Conservation (phyloP, 2,329 filamentous ascomycete genomes). For the Phyllosticta citriasiana region DNA sequence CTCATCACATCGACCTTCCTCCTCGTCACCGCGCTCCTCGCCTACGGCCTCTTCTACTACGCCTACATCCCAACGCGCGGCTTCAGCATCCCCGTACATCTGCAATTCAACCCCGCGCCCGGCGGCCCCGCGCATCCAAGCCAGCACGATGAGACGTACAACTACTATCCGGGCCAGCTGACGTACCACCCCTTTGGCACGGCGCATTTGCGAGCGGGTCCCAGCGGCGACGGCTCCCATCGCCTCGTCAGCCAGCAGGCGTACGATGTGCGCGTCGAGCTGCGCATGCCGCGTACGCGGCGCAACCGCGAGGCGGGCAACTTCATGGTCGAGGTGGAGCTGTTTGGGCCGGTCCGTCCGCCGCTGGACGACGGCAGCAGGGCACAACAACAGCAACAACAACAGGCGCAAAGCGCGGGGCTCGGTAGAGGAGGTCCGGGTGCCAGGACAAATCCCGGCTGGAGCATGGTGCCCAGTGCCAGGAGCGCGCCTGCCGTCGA, state of each 20-base stretch:
- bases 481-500: not conserved
- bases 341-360: slow-evolving; percentile 37
- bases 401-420: not conserved
- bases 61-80: slow-evolving; percentile 58
- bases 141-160: slow-evolving; percentile 3
- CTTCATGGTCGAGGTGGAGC: slow-evolving; percentile 81
- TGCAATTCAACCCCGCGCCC: slow-evolving; percentile 48
- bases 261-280: slow-evolving; percentile 71
- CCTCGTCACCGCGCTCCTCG: slow-evolving; percentile 46
- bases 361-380: not conserved
- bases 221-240: slow-evolving; percentile 17
- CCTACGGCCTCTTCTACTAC: slow-evolving; percentile 59
- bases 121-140: slow-evolving; percentile 9
- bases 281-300: slow-evolving; percentile 69
- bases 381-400: not conserved
- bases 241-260: slow-evolving; percentile 60
- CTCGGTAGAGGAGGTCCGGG: not conserved
- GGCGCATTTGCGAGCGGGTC: slow-evolving; percentile 29
- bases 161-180: slow-evolving; percentile 11
- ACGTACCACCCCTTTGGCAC: slow-evolving; percentile 37
- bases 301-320: slow-evolving; percentile 71
- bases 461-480: not conserved
- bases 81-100: slow-evolving; percentile 50
- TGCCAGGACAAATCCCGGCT: not conserved
- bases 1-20: slow-evolving; percentile 44